Conservation (phyloP, 176 grass and related monocot genomes). For the Stipa capillata region DNA sequence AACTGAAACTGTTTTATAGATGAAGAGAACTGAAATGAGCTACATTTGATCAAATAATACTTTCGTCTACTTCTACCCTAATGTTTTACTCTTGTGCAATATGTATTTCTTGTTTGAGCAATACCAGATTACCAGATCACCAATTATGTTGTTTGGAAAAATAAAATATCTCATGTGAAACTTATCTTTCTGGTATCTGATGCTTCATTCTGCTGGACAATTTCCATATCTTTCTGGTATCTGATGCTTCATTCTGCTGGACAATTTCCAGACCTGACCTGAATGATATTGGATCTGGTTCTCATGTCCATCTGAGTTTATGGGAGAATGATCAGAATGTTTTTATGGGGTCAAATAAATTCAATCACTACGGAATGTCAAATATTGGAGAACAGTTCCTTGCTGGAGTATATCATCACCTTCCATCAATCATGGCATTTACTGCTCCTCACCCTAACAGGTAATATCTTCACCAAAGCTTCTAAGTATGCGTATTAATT, state of each 20-base stretch:
- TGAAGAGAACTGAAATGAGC: neutral
- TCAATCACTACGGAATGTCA: conserved; percentile 74
- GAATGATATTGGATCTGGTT: conserved; percentile 88
- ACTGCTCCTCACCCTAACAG: conserved; percentile 91
- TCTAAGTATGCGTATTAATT: neutral
- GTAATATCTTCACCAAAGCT: conserved; percentile 28
- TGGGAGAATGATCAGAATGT: conserved; percentile 79
- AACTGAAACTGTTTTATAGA: neutral
- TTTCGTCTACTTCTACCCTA: neutral
- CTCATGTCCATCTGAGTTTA: conserved; percentile 94
- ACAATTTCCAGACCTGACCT: conserved; percentile 70
- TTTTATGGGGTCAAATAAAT: conserved; percentile 72
- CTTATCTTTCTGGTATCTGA: conserved; percentile 3
- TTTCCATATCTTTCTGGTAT: conserved; percentile 19
- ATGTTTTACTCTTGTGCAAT: neutral
- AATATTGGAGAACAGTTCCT: conserved; percentile 68
- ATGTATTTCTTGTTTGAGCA: neutral
- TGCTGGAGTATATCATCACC: conserved; percentile 88
- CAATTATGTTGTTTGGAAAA: neutral
- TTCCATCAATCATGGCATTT: conserved; percentile 84
- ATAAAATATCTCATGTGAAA: neutral
- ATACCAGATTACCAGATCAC: neutral
- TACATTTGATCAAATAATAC: neutral
- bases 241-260: conserved; percentile 17
- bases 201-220: neutral